Evolutionary conservation across 2,329 filamentous ascomycete genomes (phyloP).

Genomic region (Fusarium proliferatum): DNA sequence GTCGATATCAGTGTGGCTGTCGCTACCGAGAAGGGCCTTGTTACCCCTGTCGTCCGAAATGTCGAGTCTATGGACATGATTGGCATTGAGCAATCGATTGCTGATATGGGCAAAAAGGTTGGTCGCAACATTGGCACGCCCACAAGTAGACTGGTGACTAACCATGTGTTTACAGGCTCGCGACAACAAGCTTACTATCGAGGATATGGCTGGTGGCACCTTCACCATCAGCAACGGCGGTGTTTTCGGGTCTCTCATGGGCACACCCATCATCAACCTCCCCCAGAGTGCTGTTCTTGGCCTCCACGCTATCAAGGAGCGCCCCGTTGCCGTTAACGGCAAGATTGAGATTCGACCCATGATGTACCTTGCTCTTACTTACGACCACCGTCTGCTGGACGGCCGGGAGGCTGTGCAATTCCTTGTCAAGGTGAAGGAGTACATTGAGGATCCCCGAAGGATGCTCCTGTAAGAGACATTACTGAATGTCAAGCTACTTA

Average conservation of each 20-base stretch:
- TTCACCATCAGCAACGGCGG: slow-evolving; percentile 98
- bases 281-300: slow-evolving; percentile 93
- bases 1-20: slow-evolving; percentile 98
- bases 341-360: slow-evolving; percentile 98
- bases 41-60: slow-evolving; percentile 96
- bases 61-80: slow-evolving; percentile 89
- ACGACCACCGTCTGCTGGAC: slow-evolving; percentile 95
- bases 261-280: slow-evolving; percentile 97
- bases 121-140: not conserved
- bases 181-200: slow-evolving; percentile 95
- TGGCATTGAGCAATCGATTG: slow-evolving; percentile 89
- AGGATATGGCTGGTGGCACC: slow-evolving; percentile 98
- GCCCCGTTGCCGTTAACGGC: slow-evolving; percentile 87
- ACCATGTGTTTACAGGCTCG: slow-evolving; percentile 68
- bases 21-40: slow-evolving; percentile 95
- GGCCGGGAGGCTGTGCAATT: slow-evolving; percentile 96
- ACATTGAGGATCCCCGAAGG: slow-evolving; percentile 91
- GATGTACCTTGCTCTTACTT: slow-evolving; percentile 99
- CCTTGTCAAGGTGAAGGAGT: slow-evolving; percentile 96
- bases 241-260: slow-evolving; percentile 97
- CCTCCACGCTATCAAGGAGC: slow-evolving; percentile 96
- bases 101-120: slow-evolving; percentile 95
- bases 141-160: not conserved
- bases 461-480: slow-evolving; percentile 75
- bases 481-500: slow-evolving; percentile 6